phyloP scores from a whole-genome alignment of 2,329 filamentous ascomycete species.

The Ceratocystis albifundus region DNA sequence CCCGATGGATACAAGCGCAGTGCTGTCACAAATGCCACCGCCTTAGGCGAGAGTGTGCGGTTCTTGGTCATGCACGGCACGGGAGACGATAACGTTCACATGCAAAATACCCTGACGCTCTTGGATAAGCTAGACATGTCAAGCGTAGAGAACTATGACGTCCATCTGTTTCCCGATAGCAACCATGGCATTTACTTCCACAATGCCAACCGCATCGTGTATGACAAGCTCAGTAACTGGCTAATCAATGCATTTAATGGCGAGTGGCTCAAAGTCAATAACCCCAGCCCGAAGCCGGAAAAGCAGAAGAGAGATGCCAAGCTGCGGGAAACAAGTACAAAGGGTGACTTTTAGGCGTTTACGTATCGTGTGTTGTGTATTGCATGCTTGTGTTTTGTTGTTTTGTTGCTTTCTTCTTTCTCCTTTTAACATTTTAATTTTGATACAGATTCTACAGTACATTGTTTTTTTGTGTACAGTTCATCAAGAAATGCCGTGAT shows the following conservation, averaged over 20 bases:
- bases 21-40: constrained; percentile 60
- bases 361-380: background rate
- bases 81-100: constrained; percentile 95
- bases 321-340: background rate
- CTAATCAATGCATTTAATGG: constrained; percentile 96
- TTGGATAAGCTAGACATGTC: constrained; percentile 76
- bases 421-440: background rate
- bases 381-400: background rate
- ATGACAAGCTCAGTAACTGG: constrained; percentile 86
- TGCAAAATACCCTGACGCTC: constrained; percentile 83
- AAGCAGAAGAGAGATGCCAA: constrained; percentile 24
- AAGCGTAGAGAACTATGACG: constrained; percentile 82
- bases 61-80: constrained; percentile 94
- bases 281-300: constrained; percentile 38
- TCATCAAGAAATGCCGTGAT: background rate
- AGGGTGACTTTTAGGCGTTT: background rate
- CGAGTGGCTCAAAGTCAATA: constrained; percentile 61
- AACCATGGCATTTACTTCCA: constrained; percentile 95
- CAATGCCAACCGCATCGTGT: constrained; percentile 81
- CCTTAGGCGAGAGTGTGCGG: constrained; percentile 63
- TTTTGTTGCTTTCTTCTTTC: background rate
- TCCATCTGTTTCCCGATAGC: constrained; percentile 92
- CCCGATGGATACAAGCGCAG: constrained; percentile 61
- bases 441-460: no score
- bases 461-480: background rate